Percentiles rank a stretch among this genome's conserved stretches.
phyloP scores from a whole-genome alignment of 495 filamentous ascomycete species.

The Jackrogersella multiformis region DNA sequence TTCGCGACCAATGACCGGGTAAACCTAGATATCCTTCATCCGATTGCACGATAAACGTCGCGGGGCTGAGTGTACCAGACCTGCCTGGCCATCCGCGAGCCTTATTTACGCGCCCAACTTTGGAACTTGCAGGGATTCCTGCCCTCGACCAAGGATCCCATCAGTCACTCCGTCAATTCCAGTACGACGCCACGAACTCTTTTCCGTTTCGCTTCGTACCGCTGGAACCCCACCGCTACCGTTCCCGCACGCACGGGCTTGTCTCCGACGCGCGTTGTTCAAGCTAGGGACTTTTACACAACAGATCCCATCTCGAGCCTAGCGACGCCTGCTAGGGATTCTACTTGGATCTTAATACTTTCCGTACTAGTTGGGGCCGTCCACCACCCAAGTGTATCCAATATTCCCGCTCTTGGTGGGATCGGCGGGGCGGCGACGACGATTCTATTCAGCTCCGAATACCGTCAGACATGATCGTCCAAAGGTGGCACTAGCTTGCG shows the following conservation, averaged over 20 bases:
- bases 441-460: conserved; percentile 27
- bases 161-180: conserved; percentile 35
- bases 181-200: conserved; percentile 42
- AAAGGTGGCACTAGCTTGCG: conserved; percentile 36
- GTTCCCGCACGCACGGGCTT: conserved; percentile 40
- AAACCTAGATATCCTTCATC: conserved; percentile 48
- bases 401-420: conserved; percentile 11
- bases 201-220: conserved; percentile 48
- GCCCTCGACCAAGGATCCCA: conserved; percentile 42
- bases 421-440: conserved; percentile 8
- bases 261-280: conserved; percentile 24
- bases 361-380: conserved; percentile 19
- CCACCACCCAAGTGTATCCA: conserved; percentile 14
- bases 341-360: conserved; percentile 19
- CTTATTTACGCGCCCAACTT: conserved; percentile 61
- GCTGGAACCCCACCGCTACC: conserved; percentile 42
- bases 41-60: conserved; percentile 54
- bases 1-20: conserved; percentile 51
- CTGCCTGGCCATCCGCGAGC: conserved; percentile 53
- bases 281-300: conserved; percentile 31
- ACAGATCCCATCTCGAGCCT: conserved; percentile 17
- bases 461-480: conserved; percentile 30
- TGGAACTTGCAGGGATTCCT: conserved; percentile 51
- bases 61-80: conserved; percentile 46
- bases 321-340: conserved; percentile 30